phyloP scores from a whole-genome alignment of 352 stramenopile species.

The Phytophthora pistaciae region DNA sequence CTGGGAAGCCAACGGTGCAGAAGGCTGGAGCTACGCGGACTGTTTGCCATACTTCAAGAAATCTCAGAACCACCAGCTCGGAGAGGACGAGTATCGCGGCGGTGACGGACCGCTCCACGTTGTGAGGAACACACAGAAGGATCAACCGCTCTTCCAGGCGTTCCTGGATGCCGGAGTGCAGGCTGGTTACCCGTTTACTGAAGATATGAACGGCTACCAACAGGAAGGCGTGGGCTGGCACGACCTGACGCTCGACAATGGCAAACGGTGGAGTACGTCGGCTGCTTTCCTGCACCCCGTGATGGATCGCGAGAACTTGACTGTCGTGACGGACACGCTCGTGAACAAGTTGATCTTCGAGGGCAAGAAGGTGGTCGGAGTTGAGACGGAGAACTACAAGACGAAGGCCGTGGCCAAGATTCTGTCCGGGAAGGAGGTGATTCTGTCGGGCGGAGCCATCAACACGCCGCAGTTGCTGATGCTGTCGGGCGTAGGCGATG shows the following conservation, averaged over 20 bases:
- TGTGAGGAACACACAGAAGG: constrained; percentile 62
- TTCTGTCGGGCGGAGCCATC: constrained; percentile 85
- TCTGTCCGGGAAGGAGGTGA: constrained; percentile 80
- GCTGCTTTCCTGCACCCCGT: constrained; percentile 75
- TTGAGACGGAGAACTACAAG: constrained; percentile 71
- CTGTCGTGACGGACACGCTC: constrained; percentile 79
- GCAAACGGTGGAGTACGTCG: constrained; percentile 72
- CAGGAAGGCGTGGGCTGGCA: constrained; percentile 90
- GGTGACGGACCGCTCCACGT: constrained; percentile 78
- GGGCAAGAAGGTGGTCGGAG: constrained; percentile 70
- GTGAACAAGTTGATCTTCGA: constrained; percentile 87
- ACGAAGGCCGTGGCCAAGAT: constrained; percentile 54
- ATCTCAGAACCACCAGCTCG: constrained; percentile 75
- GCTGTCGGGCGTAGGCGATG: constrained; percentile 83
- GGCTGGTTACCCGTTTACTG: constrained; percentile 81
- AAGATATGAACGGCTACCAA: constrained; percentile 89
- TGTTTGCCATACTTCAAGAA: constrained; percentile 89
- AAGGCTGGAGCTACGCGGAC: constrained; percentile 85
- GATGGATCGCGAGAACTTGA: constrained; percentile 68
- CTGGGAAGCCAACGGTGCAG: constrained; percentile 72
- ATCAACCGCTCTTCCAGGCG: constrained; percentile 84
- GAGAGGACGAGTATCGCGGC: constrained; percentile 75
- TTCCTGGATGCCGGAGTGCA: constrained; percentile 86
- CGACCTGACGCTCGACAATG: constrained; percentile 85
- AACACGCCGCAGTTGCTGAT: constrained; percentile 88